phyloP scores from a whole-genome alignment of 345 rosid genomes.

The Acer campestre region DNA sequence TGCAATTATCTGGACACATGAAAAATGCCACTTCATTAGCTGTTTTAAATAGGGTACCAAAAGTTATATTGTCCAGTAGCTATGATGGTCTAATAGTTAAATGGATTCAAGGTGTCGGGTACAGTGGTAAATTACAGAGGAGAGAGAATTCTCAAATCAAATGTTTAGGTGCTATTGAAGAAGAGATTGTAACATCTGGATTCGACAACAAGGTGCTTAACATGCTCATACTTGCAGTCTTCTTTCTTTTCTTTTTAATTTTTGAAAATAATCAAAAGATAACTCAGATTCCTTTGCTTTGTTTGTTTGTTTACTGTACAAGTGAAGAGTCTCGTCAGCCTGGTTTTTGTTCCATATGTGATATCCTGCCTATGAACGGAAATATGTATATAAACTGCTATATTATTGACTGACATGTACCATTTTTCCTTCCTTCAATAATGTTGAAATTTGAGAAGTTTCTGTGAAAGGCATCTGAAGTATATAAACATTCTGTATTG shows the following conservation, averaged over 20 bases:
- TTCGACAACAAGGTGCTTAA: constrained; percentile 82
- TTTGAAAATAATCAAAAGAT: neutral
- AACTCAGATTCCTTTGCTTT: neutral
- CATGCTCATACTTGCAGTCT: neutral
- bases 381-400: neutral
- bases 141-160: constrained; percentile 81
- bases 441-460: too few relatives aligned
- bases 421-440: too few relatives aligned
- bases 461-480: too few relatives aligned
- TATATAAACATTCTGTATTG: too few relatives aligned
- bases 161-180: constrained; percentile 79
- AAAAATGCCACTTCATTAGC: constrained; percentile 76
- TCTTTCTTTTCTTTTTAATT: too few relatives aligned
- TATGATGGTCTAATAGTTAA: constrained; percentile 89
- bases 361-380: neutral
- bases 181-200: constrained; percentile 85
- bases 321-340: neutral
- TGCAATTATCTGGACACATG: constrained; percentile 81
- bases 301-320: neutral
- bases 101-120: constrained; percentile 94
- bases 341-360: neutral
- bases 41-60: constrained; percentile 63
- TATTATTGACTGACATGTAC: too few relatives aligned
- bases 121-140: constrained; percentile 70
- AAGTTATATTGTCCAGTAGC: constrained; percentile 70